Evolutionary conservation across 805 yeast genomes (phyloP).

Genomic region (Lipomyces lipofer): DNA sequence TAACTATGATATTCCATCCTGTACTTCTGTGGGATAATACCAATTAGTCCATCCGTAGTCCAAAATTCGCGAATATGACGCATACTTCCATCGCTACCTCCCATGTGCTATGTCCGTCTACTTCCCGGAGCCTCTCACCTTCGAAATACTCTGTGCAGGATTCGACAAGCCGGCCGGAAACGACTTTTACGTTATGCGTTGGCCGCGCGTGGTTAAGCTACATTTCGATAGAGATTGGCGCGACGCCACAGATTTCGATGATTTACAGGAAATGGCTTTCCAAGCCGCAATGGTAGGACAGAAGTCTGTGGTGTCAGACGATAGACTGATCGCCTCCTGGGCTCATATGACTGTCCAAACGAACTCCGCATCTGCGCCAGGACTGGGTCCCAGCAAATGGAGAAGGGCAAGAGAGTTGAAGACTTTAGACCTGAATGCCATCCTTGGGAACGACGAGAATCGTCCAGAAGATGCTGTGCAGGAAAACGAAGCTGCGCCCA

Average conservation of each 20-base stretch:
- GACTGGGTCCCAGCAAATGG: not conserved
- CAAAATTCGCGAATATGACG: not conserved
- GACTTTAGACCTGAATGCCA: constrained; percentile 2
- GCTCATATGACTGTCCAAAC: not conserved
- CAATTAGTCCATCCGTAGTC: not conserved
- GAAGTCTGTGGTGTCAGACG: not conserved
- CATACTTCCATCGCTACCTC: constrained; percentile 1
- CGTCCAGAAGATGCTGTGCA: too few relatives aligned
- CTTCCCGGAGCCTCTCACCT: constrained; percentile 9
- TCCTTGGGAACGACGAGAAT: too few relatives aligned
- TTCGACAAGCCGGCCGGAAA: constrained; percentile 20
- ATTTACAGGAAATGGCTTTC: constrained; percentile 13
- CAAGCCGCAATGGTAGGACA: not conserved
- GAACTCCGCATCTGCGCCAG: not conserved
- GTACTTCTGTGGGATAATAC: too few relatives aligned
- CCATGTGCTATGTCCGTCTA: not conserved
- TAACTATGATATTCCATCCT: not conserved
- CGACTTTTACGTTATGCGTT: constrained; percentile 12
- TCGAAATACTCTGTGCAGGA: constrained; percentile 19
- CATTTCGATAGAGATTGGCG: constrained; percentile 19
- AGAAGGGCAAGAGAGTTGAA: constrained; percentile 9
- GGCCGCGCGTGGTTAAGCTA: constrained; percentile 25
- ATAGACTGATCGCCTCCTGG: not conserved
- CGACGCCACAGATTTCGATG: constrained; percentile 6
- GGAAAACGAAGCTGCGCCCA: too few relatives aligned